Evolutionary conservation across 371 early-diverging fungal species (phyloP).

Genomic region (Mortierella sp.): DNA sequence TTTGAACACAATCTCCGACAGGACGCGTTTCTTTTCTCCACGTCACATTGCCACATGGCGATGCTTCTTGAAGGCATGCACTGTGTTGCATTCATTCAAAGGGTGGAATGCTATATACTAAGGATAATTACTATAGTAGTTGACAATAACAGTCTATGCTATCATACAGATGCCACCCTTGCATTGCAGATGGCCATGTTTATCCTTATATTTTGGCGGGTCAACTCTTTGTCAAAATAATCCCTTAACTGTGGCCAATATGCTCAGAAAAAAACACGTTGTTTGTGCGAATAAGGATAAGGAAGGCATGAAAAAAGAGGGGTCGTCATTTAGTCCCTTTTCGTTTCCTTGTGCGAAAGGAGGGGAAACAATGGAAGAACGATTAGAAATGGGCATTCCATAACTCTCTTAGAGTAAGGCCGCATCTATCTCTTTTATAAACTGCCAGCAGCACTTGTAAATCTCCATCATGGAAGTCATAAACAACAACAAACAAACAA

Average conservation of each 20-base stretch:
- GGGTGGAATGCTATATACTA: too few species aligned
- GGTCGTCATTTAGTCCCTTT: not conserved
- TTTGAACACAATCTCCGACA: constrained; percentile 1
- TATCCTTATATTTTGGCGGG: not conserved
- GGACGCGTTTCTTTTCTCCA: constrained; percentile 6
- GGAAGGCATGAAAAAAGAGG: not conserved
- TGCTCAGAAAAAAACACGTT: not conserved
- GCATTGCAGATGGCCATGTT: not conserved
- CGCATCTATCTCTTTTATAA: too few species aligned
- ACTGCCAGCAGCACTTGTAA: not conserved
- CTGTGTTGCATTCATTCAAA: too few species aligned
- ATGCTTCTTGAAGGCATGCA: too few species aligned
- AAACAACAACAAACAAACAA: constrained; percentile 3
- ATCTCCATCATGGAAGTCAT: not conserved
- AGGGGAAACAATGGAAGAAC: not conserved
- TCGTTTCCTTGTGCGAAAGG: not conserved
- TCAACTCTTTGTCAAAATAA: constrained; percentile 15
- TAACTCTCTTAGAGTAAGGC: too few species aligned
- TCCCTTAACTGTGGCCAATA: not conserved
- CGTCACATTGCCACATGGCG: constrained; percentile 4
- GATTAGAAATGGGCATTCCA: not conserved
- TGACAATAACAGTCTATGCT: not conserved
- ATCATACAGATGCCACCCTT: not conserved
- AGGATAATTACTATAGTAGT: too few species aligned
- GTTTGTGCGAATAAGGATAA: not conserved